phyloP scores from a whole-genome alignment of 768 basidiomycete species.

The Fomitopsis pulvina region DNA sequence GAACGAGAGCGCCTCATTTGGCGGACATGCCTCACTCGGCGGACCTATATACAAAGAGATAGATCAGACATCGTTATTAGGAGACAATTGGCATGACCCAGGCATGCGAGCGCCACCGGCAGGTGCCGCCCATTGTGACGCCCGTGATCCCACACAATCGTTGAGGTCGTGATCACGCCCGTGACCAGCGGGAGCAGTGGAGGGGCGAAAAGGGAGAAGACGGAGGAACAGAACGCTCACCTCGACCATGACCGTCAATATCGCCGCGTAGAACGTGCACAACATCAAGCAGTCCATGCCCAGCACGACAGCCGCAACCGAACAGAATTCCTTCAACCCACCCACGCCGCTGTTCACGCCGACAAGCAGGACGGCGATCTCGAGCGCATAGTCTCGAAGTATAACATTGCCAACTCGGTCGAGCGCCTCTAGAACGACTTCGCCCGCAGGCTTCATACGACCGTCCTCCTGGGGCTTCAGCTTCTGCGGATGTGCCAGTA shows the following conservation, averaged over 20 bases:
- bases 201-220: constrained; percentile 3
- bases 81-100: neutral
- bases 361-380: constrained; percentile 82
- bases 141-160: neutral
- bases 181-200: neutral
- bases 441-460: constrained; percentile 68
- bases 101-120: neutral
- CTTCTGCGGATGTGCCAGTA: constrained; percentile 74
- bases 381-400: constrained; percentile 88
- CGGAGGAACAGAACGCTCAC: constrained; percentile 32
- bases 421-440: constrained; percentile 81
- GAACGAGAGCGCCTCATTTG: constrained; percentile 35
- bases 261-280: constrained; percentile 83
- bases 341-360: constrained; percentile 85
- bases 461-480: constrained; percentile 28
- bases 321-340: constrained; percentile 91
- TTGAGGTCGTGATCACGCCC: neutral
- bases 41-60: constrained; percentile 39
- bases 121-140: neutral
- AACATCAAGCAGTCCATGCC: constrained; percentile 83
- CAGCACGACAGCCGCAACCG: constrained; percentile 85
- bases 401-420: constrained; percentile 74
- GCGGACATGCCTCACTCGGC: constrained; percentile 60
- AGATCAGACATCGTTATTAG: constrained; percentile 2
- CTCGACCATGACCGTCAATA: constrained; percentile 95